phyloP scores from a whole-genome alignment of 345 rosid genomes.

The Noccaea bulbosa region DNA sequence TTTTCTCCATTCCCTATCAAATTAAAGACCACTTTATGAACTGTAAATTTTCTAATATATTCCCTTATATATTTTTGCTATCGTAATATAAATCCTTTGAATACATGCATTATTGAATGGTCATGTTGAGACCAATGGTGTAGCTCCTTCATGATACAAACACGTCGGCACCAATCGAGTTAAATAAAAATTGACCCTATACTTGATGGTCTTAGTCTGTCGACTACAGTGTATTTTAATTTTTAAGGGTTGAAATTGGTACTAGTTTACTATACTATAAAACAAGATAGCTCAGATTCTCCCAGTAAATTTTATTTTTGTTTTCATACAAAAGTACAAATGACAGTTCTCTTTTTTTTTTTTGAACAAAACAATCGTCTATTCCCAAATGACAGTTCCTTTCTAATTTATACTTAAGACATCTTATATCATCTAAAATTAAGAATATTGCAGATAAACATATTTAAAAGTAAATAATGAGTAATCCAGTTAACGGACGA shows the following conservation, averaged over 20 bases:
- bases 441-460: too few relatives aligned
- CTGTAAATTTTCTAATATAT: neutral
- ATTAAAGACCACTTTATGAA: slow-evolving; percentile 21
- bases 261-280: neutral
- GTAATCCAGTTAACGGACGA: too few relatives aligned
- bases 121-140: slow-evolving; percentile 20
- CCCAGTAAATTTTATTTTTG: neutral
- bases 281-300: neutral
- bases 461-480: too few relatives aligned
- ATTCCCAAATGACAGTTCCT: too few relatives aligned
- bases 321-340: neutral
- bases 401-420: too few relatives aligned
- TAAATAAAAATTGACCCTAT: neutral
- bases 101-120: neutral
- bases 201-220: neutral
- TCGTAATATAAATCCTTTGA: neutral
- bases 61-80: neutral
- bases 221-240: neutral
- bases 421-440: too few relatives aligned
- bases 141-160: slow-evolving; percentile 4
- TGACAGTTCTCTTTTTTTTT: too few relatives aligned
- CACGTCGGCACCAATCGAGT: slow-evolving; percentile 20
- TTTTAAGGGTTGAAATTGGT: neutral
- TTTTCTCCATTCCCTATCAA: slow-evolving; percentile 32
- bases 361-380: too few relatives aligned